Evolutionary conservation across 1,284 basidiomycete genomes (phyloP), one percentile per base, ranked within the genome.

Genomic region (Fomes fomentarius): DNA sequence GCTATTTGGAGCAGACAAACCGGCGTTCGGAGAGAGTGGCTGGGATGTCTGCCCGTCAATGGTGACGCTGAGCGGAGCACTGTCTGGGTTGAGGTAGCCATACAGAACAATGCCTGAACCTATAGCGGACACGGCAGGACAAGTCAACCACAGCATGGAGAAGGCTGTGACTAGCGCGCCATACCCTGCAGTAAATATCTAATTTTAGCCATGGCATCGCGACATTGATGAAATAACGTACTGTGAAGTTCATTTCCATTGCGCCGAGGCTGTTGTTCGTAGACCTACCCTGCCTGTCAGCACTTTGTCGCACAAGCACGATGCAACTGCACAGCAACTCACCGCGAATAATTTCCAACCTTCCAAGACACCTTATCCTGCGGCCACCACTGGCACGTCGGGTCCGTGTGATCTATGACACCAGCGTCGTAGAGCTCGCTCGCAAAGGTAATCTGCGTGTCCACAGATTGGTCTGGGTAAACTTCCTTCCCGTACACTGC

Each of bases 171-270:
- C 28, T 12, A 12, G 28, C 28, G 28, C 28, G 19, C 9, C 43
- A 24, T 26, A 51, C 46, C 46, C 50, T 57, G 17, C 19, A 14
- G 17, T 1, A 12, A 7, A 12, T 6, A 12, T 7, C 28, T 12
- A 12, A 30, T 30, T 6, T 30, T 30, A 30, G 28, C 28, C n/a
- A n/a, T n/a, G n/a, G n/a, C n/a, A n/a, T n/a, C n/a, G n/a, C n/a
- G n/a, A n/a, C n/a, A n/a, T n/a, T n/a, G n/a, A n/a, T n/a, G n/a
- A 40, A 38, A 26, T 22, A 30, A 51, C 57, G 15, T 43, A 64
- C 63, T 10, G 57, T 56, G 52, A 64, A 64, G 35, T 58, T 58
- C 17, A 61, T n/a, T 12, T 43, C 55, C 57, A 63, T 59, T 10
- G 15, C 25, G 1, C 56, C 61, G 10, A 50, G 39, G 3, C 30